Evolutionary conservation across 2,329 filamentous ascomycete species (phyloP), one percentile per base, ranked within the genome.

Genomic region (Curvularia eragrostidis): DNA sequence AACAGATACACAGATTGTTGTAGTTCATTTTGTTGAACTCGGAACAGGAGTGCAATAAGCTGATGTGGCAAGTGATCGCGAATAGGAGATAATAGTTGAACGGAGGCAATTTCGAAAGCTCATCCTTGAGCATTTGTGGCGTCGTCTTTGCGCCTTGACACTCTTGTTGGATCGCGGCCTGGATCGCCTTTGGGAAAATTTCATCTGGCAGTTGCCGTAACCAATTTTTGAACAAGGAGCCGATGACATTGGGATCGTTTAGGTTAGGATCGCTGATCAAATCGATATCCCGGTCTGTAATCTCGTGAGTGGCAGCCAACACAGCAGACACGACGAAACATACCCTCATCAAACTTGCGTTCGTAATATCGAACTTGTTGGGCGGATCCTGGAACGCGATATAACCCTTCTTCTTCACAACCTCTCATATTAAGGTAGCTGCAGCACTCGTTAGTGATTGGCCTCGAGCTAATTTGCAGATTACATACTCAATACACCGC

Each of bases 1-100:
- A 97, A 80, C 94, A 98, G 68, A 97, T 96, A 79, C 93, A 96
- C 23, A 98, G 82, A 65, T 97, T 97, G 72, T 91, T 88, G 74
- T 94, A 97, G 74, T 96, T 92, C 94, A 98, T 98, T 81, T 96
- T 97, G 84, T 97, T 98, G 81, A 94, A 93, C 64, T 96, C 91
- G 23, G 93, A 90, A 76, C 96, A 94, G 1, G 91, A 93, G 67
- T 97, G 88, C 9, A 98, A 84, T 24, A 97, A 85, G 69, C 93
- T 97, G 48, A 98, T 87, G 71, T 98, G 94, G 77, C 94, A 97
- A 32, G 94, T 98, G 68, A 97, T 97, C 69, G 94, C 94, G 75
- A 98, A 98, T 5, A 98, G 87, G 13, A 98, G 89, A 73, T 98
- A 97, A 79, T 98, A 98, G 79, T 97, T 96, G 82, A 95, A 97